Base-by-base conservation (phyloP, 2,329 filamentous ascomycete genomes). In the Fusarium devonianum region DNA sequence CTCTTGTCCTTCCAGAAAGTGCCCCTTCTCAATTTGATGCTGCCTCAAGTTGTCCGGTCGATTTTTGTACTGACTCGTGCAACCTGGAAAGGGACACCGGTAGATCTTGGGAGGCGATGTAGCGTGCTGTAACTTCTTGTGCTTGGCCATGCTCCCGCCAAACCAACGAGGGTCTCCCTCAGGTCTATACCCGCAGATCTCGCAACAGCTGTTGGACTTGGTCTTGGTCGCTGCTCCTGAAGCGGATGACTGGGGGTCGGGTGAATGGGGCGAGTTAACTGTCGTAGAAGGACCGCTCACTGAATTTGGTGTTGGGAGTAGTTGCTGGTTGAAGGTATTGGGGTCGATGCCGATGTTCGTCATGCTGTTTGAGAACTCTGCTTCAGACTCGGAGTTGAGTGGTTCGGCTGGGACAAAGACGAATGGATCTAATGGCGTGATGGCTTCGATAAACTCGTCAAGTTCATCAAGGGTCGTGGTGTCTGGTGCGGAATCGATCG, bases 91-190 rank as follows among this genome's bases (percentile, higher is more conserved):
- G 3, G 75, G 73, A 53, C 81, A 84, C 50, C 73, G 73, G 66
- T 79, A 84, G 33, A 82, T 80, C 51, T 73, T 71, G 7, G 78
- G 76, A 25, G 77, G 78, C 3, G 70, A 73, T 10, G 69, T 69
- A 38, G 77, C 76, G 66, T 84, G 81, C 65, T 81, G 77, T 49
- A 78, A 69, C 64, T 78, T 81, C 70, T 73, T 81, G 64, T 84
- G 81, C 66, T 83, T 84, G 37, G 79, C 75, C 80, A 84, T 81
- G 63, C 78, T 82, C 5, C 80, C 80, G 33, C 76, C 76, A 62
- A 83, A 83, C 81, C 81, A 83, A 49, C 77, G 74, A n/a, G 80
- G 79, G 37, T 81, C 74, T 4, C 81, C 81, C 54, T 78, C 80
- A 1, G 81, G 81, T 8, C 78, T 73, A 66, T 83, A 83, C 3